Evolutionary conservation across 2,329 filamentous ascomycete genomes (phyloP).

Genomic region (Fulvia fulva): DNA sequence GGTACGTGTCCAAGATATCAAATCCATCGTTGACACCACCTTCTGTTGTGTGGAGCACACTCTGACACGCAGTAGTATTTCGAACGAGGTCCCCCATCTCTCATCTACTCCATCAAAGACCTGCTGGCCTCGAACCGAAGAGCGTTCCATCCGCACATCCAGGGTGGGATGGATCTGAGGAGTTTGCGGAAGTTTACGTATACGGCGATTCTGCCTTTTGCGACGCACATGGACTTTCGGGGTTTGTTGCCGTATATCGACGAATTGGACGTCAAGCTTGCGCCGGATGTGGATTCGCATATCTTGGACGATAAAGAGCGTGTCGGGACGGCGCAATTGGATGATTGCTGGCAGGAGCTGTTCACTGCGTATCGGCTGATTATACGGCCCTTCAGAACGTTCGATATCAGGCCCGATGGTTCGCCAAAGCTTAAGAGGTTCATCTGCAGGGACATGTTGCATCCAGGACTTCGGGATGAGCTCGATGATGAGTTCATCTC

Average conservation of each 20-base stretch:
- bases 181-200: constrained; percentile 32
- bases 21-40: background rate
- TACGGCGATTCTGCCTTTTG: constrained; percentile 35
- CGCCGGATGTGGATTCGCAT: constrained; percentile 38
- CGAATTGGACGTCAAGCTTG: constrained; percentile 39
- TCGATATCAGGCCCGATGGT: constrained; percentile 8
- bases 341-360: constrained; percentile 38
- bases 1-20: background rate
- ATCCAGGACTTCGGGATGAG: constrained; percentile 21
- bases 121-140: constrained; percentile 12
- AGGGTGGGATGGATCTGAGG: constrained; percentile 9
- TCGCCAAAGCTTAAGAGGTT: constrained; percentile 23
- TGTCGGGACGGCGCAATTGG: constrained; percentile 41
- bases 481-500: constrained; percentile 26
- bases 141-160: background rate
- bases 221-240: constrained; percentile 25
- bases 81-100: constrained; percentile 50
- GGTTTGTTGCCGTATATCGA: constrained; percentile 24
- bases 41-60: background rate
- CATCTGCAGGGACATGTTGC: constrained; percentile 24
- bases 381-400: constrained; percentile 12
- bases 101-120: constrained; percentile 30
- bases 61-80: constrained; percentile 48
- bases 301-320: constrained; percentile 36
- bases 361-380: constrained; percentile 23